Conservation (phyloP, 2,329 filamentous ascomycete species). For the Fusarium newnesense region DNA sequence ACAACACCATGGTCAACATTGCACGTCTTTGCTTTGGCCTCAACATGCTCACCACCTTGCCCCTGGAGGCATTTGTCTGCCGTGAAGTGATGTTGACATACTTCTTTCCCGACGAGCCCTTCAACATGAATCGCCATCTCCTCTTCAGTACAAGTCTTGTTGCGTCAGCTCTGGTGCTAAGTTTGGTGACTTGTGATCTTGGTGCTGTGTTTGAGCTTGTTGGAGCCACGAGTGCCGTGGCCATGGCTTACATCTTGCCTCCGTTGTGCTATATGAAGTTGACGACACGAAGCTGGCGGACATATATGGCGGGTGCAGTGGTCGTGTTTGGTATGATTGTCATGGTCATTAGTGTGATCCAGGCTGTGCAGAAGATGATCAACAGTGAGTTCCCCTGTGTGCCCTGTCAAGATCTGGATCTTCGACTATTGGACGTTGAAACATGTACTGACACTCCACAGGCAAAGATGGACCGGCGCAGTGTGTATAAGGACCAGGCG, state of each 20-base stretch:
- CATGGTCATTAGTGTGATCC: constrained; percentile 82
- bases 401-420: not conserved
- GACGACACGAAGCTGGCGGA: constrained; percentile 79
- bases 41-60: constrained; percentile 98
- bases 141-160: constrained; percentile 87
- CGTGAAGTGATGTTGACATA: constrained; percentile 96
- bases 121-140: constrained; percentile 85
- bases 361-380: constrained; percentile 76
- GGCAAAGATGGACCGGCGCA: constrained; percentile 42
- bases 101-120: constrained; percentile 74
- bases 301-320: constrained; percentile 75
- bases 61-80: constrained; percentile 97
- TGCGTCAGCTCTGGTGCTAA: constrained; percentile 78
- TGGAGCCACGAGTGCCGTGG: constrained; percentile 92
- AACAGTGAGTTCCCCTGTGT: constrained; percentile 48
- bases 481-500: constrained; percentile 33
- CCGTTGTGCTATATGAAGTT: constrained; percentile 96
- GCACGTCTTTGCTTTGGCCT: constrained; percentile 95
- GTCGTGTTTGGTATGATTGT: constrained; percentile 83
- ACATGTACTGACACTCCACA: constrained; percentile 30
- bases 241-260: constrained; percentile 93
- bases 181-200: constrained; percentile 89
- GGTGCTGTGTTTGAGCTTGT: constrained; percentile 96
- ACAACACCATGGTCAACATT: constrained; percentile 94
- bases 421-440: not conserved